Conservation (phyloP, 106 monocot species). For the Dioscorea dumetorum region DNA sequence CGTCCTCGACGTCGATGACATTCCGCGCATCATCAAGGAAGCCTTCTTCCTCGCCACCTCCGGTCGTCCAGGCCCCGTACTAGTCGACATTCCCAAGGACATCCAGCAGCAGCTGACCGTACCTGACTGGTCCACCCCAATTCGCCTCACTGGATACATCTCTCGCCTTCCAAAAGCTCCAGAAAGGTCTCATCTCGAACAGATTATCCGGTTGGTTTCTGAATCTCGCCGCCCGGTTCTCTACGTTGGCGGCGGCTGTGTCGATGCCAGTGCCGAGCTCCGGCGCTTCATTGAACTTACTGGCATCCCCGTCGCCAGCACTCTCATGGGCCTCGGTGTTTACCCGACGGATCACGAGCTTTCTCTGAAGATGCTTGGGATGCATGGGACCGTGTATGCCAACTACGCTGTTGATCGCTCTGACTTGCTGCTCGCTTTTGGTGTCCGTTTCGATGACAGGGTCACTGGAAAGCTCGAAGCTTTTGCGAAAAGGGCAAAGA, state of each 20-base stretch:
- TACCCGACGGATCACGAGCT: constrained; percentile 44
- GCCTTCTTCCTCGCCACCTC: constrained; percentile 80
- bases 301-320: constrained; percentile 77
- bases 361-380: constrained; percentile 86
- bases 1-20: constrained; percentile 72
- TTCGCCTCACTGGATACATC: constrained; percentile 47
- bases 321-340: constrained; percentile 82
- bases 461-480: constrained; percentile 88
- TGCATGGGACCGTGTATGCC: constrained; percentile 89
- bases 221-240: constrained; percentile 59
- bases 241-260: constrained; percentile 85
- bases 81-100: constrained; percentile 87
- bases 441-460: constrained; percentile 88
- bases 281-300: constrained; percentile 61
- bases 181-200: constrained; percentile 25
- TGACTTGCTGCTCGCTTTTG: constrained; percentile 86
- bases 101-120: constrained; percentile 85
- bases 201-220: constrained; percentile 48
- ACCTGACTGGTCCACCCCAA: constrained; percentile 41
- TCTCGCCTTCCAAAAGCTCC: constrained; percentile 69
- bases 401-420: constrained; percentile 80
- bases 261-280: constrained; percentile 51
- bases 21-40: constrained; percentile 63
- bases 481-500: constrained; percentile 86
- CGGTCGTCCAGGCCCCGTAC: constrained; percentile 82